Evolutionary conservation across 2,329 filamentous ascomycete species (phyloP).

Genomic region (Fonsecaea pedrosoi): DNA sequence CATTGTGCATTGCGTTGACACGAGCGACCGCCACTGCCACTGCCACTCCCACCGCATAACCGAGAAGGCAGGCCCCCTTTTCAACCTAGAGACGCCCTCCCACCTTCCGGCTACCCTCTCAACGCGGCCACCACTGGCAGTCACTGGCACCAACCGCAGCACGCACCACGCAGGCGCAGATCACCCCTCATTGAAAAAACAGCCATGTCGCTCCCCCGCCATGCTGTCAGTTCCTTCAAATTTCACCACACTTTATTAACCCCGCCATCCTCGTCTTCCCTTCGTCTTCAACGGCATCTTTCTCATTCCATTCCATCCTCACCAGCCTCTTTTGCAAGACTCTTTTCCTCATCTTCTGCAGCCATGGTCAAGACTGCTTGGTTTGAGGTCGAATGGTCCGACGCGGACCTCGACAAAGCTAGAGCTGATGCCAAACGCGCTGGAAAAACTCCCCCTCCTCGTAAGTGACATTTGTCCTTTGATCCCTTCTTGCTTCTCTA

Average conservation of each 20-base stretch:
- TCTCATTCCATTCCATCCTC: conserved; percentile 17
- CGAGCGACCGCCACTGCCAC: neutral
- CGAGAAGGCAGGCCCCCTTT: neutral
- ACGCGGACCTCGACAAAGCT: conserved; percentile 63
- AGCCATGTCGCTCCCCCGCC: conserved; percentile 12
- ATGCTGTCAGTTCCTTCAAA: conserved; percentile 17
- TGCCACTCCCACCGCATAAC: neutral
- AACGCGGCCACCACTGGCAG: neutral
- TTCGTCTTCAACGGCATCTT: conserved; percentile 19
- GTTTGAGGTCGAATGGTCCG: conserved; percentile 74
- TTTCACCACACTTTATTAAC: conserved; percentile 26
- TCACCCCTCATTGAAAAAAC: conserved; percentile 17
- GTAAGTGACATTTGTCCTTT: conserved; percentile 20
- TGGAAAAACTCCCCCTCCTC: conserved; percentile 29
- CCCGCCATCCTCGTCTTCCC: conserved; percentile 48
- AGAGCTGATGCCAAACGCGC: conserved; percentile 58
- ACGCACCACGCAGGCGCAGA: conserved; percentile 3
- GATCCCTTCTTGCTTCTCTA: conserved; percentile 23
- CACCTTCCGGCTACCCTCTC: neutral
- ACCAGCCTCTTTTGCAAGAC: conserved; percentile 27
- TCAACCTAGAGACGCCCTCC: neutral
- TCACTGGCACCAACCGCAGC: neutral
- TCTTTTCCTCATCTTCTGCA: conserved; percentile 58
- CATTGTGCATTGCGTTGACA: neutral
- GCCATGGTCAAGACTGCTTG: conserved; percentile 78